Percentiles rank a stretch among this genome's conserved stretches.
phyloP scores from a whole-genome alignment of 768 basidiomycete genomes.

The Podaxis mareebaensis region DNA sequence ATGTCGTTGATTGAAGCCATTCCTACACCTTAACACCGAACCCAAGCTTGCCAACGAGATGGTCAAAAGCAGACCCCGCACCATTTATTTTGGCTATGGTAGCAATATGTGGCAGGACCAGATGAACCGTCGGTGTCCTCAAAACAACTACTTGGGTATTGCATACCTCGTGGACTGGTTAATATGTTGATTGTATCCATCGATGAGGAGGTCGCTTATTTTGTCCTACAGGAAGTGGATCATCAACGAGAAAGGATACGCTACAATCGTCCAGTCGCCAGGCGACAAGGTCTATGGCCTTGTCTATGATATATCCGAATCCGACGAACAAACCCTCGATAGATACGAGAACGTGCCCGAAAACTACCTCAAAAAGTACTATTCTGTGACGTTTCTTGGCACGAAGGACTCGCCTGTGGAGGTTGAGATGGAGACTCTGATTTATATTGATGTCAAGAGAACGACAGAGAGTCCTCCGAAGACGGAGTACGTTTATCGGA shows the following conservation, averaged over 20 bases:
- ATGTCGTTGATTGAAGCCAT: background rate
- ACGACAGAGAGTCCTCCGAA: constrained; percentile 31
- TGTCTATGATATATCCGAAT: constrained; percentile 39
- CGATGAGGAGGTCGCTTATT: background rate
- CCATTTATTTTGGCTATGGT: constrained; percentile 49
- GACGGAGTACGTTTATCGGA: constrained; percentile 45
- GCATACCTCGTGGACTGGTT: constrained; percentile 42
- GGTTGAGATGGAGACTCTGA: constrained; percentile 28
- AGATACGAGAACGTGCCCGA: constrained; percentile 40
- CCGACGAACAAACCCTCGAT: constrained; percentile 45
- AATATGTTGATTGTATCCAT: constrained; percentile 14
- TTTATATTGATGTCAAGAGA: constrained; percentile 42
- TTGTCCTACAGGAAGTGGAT: constrained; percentile 45
- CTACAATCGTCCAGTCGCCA: constrained; percentile 41
- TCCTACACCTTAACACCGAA: background rate
- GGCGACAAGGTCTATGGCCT: constrained; percentile 45
- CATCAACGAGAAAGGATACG: constrained; percentile 44
- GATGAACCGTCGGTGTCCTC: constrained; percentile 49
- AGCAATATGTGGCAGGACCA: constrained; percentile 52
- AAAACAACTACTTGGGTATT: constrained; percentile 40
- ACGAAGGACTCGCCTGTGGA: background rate
- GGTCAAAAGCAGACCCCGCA: constrained; percentile 11
- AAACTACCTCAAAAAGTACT: constrained; percentile 36
- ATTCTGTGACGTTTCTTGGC: constrained; percentile 27
- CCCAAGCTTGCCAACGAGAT: background rate